Percentiles rank a stretch among this genome's conserved stretches.
Evolutionary conservation across 2,329 filamentous ascomycete species (phyloP).

Genomic region (Apiospora phragmitis): DNA sequence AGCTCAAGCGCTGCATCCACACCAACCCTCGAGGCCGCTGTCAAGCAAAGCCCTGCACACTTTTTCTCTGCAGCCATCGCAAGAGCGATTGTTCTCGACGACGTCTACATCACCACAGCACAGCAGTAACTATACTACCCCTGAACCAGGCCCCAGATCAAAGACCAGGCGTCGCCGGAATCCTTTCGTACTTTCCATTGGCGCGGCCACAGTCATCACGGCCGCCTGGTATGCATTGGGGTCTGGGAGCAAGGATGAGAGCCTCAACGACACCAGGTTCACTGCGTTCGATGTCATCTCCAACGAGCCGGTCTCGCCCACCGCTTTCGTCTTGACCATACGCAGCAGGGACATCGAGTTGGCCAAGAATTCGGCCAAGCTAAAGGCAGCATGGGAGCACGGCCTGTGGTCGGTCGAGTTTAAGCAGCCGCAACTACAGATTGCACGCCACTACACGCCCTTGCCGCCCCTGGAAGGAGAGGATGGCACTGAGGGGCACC

Average conservation of each 20-base stretch:
- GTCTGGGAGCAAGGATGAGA: constrained; percentile 9
- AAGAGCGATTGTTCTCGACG: neutral
- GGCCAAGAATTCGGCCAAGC: constrained; percentile 17
- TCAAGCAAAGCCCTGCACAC: neutral
- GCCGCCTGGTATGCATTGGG: constrained; percentile 7
- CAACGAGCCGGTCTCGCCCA: constrained; percentile 64
- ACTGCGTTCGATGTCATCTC: constrained; percentile 64
- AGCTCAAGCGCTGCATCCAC: neutral
- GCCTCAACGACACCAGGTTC: constrained; percentile 61
- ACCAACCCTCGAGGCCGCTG: too few species aligned
- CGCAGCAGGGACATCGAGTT: constrained; percentile 38
- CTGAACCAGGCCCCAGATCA: neutral
- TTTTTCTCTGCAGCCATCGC: neutral
- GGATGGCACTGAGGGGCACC: constrained; percentile 36
- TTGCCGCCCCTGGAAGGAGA: constrained; percentile 58
- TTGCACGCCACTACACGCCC: constrained; percentile 88
- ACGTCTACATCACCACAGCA: neutral
- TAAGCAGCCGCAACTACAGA: constrained; percentile 92
- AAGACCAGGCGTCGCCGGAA: neutral
- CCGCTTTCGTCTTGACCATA: constrained; percentile 69
- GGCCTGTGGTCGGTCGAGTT: constrained; percentile 88
- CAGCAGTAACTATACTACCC: neutral
- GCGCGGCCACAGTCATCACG: neutral
- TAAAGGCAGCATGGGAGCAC: constrained; percentile 52
- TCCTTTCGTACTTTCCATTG: neutral